phyloP scores from a whole-genome alignment of 352 stramenopile species.

The Elongisporangium senticosum region DNA sequence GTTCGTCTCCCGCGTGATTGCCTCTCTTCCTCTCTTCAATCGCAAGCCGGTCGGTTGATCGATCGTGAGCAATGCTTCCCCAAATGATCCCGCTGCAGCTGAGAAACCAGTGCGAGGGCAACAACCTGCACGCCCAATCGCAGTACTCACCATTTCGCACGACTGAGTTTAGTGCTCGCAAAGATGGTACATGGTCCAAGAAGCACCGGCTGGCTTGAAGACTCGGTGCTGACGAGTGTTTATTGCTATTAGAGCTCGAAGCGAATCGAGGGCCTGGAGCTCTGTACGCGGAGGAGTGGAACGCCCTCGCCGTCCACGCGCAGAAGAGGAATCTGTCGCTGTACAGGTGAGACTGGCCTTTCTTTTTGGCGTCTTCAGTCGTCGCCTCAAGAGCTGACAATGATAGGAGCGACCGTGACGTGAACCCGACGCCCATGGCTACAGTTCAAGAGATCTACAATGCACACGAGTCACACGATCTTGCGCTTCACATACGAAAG shows the following conservation, averaged over 20 bases:
- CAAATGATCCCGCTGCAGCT: conserved; percentile 48
- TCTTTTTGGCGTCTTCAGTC: not conserved
- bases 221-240: not conserved
- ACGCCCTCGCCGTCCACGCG: conserved; percentile 26
- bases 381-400: not conserved
- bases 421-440: conserved; percentile 36
- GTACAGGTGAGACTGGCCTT: conserved; percentile 17
- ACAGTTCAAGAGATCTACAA: conserved; percentile 46
- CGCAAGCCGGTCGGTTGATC: not conserved
- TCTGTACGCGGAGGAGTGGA: conserved; percentile 39
- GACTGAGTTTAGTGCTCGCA: conserved; percentile 31
- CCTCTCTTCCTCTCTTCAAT: not conserved
- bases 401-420: conserved; percentile 31
- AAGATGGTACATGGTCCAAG: conserved; percentile 11
- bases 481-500: conserved; percentile 18
- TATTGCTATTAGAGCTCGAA: conserved; percentile 5
- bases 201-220: not conserved
- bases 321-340: conserved; percentile 17
- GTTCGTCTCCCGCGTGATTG: not conserved
- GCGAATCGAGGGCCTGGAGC: conserved; percentile 23
- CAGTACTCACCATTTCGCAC: conserved; percentile 45
- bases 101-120: conserved; percentile 26
- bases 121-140: conserved; percentile 20
- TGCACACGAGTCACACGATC: conserved; percentile 25
- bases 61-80: conserved; percentile 6